Percentiles rank a stretch among this genome's conserved stretches.
phyloP scores from a whole-genome alignment of 345 rosid species.

The Salix viminalis region DNA sequence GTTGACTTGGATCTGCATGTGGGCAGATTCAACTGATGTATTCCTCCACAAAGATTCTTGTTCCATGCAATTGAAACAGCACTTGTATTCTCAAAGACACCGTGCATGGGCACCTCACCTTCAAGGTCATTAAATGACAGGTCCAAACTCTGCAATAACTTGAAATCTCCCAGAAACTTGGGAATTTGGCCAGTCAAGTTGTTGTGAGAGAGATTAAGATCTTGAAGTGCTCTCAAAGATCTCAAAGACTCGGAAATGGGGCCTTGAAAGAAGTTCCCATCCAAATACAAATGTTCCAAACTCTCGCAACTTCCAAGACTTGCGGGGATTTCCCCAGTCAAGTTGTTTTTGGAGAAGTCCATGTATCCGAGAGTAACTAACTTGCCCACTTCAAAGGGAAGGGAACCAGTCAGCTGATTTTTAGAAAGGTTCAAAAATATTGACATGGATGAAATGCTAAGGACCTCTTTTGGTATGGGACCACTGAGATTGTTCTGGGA shows the following conservation, averaged over 20 bases:
- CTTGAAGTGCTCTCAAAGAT: background rate
- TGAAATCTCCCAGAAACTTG: background rate
- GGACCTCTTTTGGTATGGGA: too few species aligned
- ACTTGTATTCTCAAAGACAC: constrained; percentile 13
- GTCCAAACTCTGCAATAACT: background rate
- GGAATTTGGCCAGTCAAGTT: background rate
- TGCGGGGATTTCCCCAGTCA: background rate
- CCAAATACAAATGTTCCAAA: background rate
- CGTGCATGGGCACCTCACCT: constrained; percentile 10
- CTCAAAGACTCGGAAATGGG: background rate
- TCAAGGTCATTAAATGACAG: constrained; percentile 14
- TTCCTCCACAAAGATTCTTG: constrained; percentile 9
- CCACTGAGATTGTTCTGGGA: too few species aligned
- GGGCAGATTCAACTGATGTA: background rate
- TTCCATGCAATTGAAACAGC: background rate
- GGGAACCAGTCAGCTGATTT: too few species aligned
- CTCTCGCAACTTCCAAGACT: constrained; percentile 1
- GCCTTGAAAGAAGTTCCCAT: too few species aligned
- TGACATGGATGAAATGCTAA: too few species aligned
- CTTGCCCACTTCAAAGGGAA: too few species aligned
- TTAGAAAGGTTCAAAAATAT: too few species aligned
- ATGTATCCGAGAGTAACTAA: too few species aligned
- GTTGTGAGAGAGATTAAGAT: constrained; percentile 2
- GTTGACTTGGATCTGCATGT: background rate
- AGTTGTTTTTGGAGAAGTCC: background rate